Evolutionary conservation across 768 basidiomycete species (phyloP), one percentile per base, ranked within the genome.

Genomic region (Trametes meyenii): DNA sequence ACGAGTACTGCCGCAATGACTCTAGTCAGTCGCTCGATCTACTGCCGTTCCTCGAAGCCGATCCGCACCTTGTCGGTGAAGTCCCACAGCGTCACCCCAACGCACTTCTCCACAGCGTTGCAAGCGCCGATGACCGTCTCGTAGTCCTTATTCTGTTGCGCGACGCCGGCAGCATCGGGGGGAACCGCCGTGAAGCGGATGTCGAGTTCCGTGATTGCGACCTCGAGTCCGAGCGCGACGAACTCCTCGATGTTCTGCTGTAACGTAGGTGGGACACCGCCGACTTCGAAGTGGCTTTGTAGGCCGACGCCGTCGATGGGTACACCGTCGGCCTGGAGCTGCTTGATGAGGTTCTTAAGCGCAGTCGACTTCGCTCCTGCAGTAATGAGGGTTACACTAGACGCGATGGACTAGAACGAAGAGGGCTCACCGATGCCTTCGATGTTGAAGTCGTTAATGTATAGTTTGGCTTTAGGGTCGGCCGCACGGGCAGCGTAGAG

Each of bases 171-270:
- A 2, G 71, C 66, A 29, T 17, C 40, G 10, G 74, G 77, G 13
- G 84, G 85, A 6, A 83, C 73, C 4, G 77, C 76, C 75, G 85
- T 82, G 49, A 63, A 59, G 45, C 85, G 78, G 65, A 84, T 83
- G 68, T 88, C 87, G 45, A 89, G 78, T 69, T 88, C 87, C 3
- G 87, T 89, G 64, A 88, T 81, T 8, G 86, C 86, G 19, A 87
- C 82, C 63, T 88, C 86, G 46, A 88, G 74, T 29, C 87, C 86
- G 26, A 87, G 80, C 17, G 78, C 79, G 21, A 81, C 78, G 66
- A 88, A 82, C 48, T 79, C 75, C 57, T 79, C 69, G 55, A 87
- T 72, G 61, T 84, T 83, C 5, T 77, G 70, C 53, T 79, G 73
- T 48, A 88, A 69, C 10, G 64, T 61, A 5, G 78, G 69, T 0